Evolutionary conservation across 371 early-diverging fungal species (phyloP), one percentile per base, ranked within the genome.

Genomic region (Mortierella sp.): DNA sequence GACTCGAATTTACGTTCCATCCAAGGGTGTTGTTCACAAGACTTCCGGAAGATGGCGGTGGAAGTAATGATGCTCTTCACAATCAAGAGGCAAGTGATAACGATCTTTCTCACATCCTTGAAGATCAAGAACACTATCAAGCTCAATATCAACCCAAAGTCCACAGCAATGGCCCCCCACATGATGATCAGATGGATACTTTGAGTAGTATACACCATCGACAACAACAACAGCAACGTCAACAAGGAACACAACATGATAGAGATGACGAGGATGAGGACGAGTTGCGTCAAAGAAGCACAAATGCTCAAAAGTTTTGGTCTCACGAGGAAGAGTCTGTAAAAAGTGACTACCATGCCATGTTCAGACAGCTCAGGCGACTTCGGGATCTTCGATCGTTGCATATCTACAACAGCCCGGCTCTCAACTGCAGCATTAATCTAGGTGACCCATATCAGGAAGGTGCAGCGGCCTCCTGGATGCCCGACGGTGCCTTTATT

Each of bases 341-440:
- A 32, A 46, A 43, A 30, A 30, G 41, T 17, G 70, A 75, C 41
- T 75, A 69, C 47, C 56, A 60, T 42, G 64, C 69, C 50, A 61
- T 75, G 70, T 75, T 69, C 28, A 59, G 50, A 15, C 76, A 75
- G 30, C 60, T 75, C 42, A 56, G 52, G 42, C 51, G 51, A 26
- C 54, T 75, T 12, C 32, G 37, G 2, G 44, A 48, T 3, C 41
- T 75, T 15, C 55, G 32, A 4, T 63, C 69, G 1, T 41, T 75
- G n/a, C 69, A 69, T 30, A 63, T 75, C 2, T 75, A 69, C 65
- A 75, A 75, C 64, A 75, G 65, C 57, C 64, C 69, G 0, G 48
- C 28, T 9, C 52, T 75, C 41, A 65, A 52, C 27, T 50, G 19
- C 21, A 39, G 34, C 15, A 39, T 32, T 19, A 50, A 31, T 34